Conservation (phyloP, 2,329 filamentous ascomycete genomes). For the Penicillium sp. region DNA sequence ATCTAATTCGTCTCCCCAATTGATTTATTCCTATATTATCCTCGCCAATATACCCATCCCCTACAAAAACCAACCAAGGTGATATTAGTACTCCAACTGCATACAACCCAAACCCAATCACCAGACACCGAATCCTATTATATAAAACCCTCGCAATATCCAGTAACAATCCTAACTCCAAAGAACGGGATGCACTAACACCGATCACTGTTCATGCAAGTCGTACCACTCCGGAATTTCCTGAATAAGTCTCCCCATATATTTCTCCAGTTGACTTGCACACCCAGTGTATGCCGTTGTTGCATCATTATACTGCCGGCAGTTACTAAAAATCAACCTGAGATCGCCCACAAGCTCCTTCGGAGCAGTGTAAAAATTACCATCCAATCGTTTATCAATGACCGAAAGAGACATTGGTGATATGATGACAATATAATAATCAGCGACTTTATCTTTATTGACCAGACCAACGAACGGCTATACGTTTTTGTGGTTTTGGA, state of each 20-base stretch:
- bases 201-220: neutral
- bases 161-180: neutral
- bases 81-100: no score
- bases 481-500: constrained; percentile 87
- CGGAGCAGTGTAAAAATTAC: constrained; percentile 71
- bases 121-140: neutral
- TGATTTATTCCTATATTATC: no score
- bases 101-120: neutral
- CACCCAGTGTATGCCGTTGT: constrained; percentile 91
- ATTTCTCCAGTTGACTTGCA: constrained; percentile 88
- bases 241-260: constrained; percentile 90
- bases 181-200: neutral
- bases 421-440: constrained; percentile 97
- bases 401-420: constrained; percentile 94
- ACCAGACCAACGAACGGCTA: constrained; percentile 96
- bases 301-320: constrained; percentile 93
- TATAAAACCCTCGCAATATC: neutral
- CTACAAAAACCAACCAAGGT: no score
- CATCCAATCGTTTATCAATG: constrained; percentile 92
- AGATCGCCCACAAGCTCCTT: constrained; percentile 91
- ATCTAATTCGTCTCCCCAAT: no score
- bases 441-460: constrained; percentile 91
- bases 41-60: no score
- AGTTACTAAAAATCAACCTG: constrained; percentile 88
- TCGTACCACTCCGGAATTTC: constrained; percentile 86